These are phyloP conservation scores for Kurtzmaniella cleridarum DNA, from an alignment of 805 yeast species.

Conservation along the genomic window DNA sequence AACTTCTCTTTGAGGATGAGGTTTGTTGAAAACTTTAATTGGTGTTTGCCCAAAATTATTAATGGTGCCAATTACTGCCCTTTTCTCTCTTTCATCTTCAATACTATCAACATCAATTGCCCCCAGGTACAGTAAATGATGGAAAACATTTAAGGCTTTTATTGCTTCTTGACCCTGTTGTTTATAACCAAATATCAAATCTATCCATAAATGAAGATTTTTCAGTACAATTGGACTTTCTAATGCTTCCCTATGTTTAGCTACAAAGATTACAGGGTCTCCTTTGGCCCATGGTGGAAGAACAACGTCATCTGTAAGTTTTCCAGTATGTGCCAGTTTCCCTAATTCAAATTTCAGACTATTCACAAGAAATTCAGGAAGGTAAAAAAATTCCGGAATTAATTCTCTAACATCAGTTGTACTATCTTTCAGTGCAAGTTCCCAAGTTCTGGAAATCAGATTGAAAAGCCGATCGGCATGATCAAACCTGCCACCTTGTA, in stretches of 20 bases:
- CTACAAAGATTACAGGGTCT: constrained; percentile 69
- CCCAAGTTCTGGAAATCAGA: constrained; percentile 76
- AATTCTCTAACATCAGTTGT: constrained; percentile 86
- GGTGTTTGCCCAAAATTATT: constrained; percentile 95
- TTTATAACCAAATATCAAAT: constrained; percentile 73
- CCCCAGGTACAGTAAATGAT: constrained; percentile 79
- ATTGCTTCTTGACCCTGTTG: constrained; percentile 72
- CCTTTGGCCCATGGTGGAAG: constrained; percentile 83
- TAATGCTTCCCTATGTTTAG: constrained; percentile 73
- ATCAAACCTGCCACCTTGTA: constrained; percentile 87
- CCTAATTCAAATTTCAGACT: constrained; percentile 69
- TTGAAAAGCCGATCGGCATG: constrained; percentile 80
- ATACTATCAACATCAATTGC: constrained; percentile 73
- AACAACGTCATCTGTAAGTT: constrained; percentile 54
- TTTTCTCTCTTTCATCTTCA: constrained; percentile 64
- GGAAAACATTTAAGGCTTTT: constrained; percentile 68
- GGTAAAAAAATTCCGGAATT: constrained; percentile 78
- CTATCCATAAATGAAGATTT: constrained; percentile 79
- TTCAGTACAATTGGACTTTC: constrained; percentile 78
- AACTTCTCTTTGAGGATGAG: constrained; percentile 53
- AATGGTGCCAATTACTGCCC: constrained; percentile 77
- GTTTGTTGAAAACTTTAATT: constrained; percentile 56
- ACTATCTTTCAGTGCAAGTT: constrained; percentile 69
- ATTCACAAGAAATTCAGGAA: constrained; percentile 74
- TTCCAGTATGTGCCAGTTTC: constrained; percentile 49